Evolutionary conservation across 2,329 filamentous ascomycete genomes (phyloP).

Genomic region (Penicillium sp.): DNA sequence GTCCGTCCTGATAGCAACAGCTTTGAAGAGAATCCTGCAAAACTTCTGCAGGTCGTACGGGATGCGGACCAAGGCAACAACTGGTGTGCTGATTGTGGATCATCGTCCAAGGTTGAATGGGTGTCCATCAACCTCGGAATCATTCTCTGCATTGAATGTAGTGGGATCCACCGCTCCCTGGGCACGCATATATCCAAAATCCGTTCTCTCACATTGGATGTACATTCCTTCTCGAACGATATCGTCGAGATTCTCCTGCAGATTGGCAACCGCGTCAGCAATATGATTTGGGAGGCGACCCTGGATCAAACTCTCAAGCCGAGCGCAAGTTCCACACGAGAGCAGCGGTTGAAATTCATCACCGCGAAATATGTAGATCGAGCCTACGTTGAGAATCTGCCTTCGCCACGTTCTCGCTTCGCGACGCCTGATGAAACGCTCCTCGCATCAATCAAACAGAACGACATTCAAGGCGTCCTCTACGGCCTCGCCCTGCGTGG

Average conservation of each 20-base stretch:
- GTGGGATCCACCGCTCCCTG: conserved; percentile 88
- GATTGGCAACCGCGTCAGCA: conserved; percentile 87
- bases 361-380: conserved; percentile 87
- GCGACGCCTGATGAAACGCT: conserved; percentile 76
- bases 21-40: conserved; percentile 75
- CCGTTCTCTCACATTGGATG: conserved; percentile 86
- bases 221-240: conserved; percentile 90
- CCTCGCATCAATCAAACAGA: conserved; percentile 86
- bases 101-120: conserved; percentile 90
- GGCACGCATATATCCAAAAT: conserved; percentile 98
- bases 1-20: conserved; percentile 59
- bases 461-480: conserved; percentile 86
- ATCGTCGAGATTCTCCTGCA: conserved; percentile 88
- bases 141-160: conserved; percentile 94
- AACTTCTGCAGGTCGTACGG: conserved; percentile 74
- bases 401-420: conserved; percentile 65
- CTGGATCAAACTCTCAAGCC: conserved; percentile 69
- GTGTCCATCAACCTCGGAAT: conserved; percentile 97
- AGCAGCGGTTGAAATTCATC: conserved; percentile 89
- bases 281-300: conserved; percentile 90
- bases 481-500: conserved; percentile 80
- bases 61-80: conserved; percentile 87
- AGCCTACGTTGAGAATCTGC: conserved; percentile 65
- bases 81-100: conserved; percentile 89
- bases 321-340: conserved; percentile 65